Percentiles rank a stretch among this genome's conserved stretches.
Evolutionary conservation across 2,329 filamentous ascomycete species (phyloP).

Genomic region (Exserohilum rostratum): DNA sequence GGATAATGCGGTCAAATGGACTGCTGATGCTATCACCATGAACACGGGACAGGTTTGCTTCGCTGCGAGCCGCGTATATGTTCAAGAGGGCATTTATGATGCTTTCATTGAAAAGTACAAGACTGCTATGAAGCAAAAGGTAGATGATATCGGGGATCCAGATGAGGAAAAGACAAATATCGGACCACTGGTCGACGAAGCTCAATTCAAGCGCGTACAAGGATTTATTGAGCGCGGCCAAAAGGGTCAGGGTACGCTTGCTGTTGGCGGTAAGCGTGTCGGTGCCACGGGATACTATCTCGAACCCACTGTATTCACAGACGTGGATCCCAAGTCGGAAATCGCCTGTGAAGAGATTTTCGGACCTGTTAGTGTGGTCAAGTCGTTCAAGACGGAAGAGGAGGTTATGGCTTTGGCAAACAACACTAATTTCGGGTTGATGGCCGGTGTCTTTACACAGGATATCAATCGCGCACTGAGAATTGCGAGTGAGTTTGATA

Average conservation of each 20-base stretch:
- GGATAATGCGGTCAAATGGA: conserved; percentile 49
- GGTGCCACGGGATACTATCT: conserved; percentile 43
- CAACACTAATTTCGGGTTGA: conserved; percentile 48
- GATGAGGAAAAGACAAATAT: conserved; percentile 36
- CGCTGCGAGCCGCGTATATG: conserved; percentile 47
- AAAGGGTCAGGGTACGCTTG: conserved; percentile 36
- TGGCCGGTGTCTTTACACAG: conserved; percentile 49
- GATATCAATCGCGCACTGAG: conserved; percentile 47
- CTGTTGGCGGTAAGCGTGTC: conserved; percentile 42
- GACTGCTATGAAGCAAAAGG: conserved; percentile 39
- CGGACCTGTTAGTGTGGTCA: conserved; percentile 45
- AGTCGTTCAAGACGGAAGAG: conserved; percentile 48
- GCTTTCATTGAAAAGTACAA: conserved; percentile 47
- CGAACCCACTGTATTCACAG: conserved; percentile 46
- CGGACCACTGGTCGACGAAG: conserved; percentile 44
- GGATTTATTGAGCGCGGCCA: conserved; percentile 45
- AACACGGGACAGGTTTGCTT: conserved; percentile 51
- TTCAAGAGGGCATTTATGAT: conserved; percentile 48
- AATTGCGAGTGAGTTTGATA: conserved; percentile 43
- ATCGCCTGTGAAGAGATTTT: conserved; percentile 50
- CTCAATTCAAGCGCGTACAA: conserved; percentile 44
- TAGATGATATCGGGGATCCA: conserved; percentile 41
- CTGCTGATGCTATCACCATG: conserved; percentile 43
- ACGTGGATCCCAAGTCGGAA: conserved; percentile 41
- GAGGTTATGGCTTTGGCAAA: conserved; percentile 49